Percentiles rank a stretch among this genome's conserved stretches.
These are phyloP conservation scores for Magnaporthales sp. DNA, from an alignment of 2,329 filamentous ascomycete species.

Conservation along the genomic window DNA sequence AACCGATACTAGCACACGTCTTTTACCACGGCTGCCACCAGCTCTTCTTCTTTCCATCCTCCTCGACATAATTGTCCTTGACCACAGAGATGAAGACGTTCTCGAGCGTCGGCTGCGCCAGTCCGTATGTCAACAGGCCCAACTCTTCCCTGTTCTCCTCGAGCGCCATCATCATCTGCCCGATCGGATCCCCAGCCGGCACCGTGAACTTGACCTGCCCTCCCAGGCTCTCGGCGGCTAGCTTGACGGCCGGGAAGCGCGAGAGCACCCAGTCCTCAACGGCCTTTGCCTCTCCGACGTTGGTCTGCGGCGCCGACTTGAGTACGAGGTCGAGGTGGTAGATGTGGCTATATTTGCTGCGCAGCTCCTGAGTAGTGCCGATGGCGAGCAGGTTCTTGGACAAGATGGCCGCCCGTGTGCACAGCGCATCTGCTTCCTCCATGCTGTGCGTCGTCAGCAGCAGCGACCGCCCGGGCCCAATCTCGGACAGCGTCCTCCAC, in stretches of 20 bases:
- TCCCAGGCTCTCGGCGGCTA: constrained; percentile 70
- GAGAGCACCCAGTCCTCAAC: constrained; percentile 58
- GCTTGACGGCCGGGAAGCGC: constrained; percentile 53
- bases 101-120: constrained; percentile 81
- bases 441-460: constrained; percentile 89
- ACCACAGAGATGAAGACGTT: constrained; percentile 82
- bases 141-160: constrained; percentile 62
- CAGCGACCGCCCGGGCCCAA: constrained; percentile 70
- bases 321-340: constrained; percentile 78
- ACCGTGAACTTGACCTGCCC: constrained; percentile 83
- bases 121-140: constrained; percentile 77
- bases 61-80: constrained; percentile 61
- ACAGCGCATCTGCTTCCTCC: constrained; percentile 90
- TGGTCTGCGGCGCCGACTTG: constrained; percentile 64
- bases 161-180: constrained; percentile 60
- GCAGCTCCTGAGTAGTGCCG: constrained; percentile 64
- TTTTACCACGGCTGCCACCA: constrained; percentile 48
- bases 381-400: constrained; percentile 78
- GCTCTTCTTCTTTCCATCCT: constrained; percentile 44
- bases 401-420: constrained; percentile 77
- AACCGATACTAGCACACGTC: too few relatives aligned
- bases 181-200: constrained; percentile 52
- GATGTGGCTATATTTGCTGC: constrained; percentile 66
- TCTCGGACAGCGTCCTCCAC: constrained; percentile 75
- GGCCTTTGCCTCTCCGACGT: constrained; percentile 54